Percentiles rank a stretch among this genome's conserved stretches.
Conservation (phyloP, 1,284 basidiomycete genomes). For the Cerrena zonata region DNA sequence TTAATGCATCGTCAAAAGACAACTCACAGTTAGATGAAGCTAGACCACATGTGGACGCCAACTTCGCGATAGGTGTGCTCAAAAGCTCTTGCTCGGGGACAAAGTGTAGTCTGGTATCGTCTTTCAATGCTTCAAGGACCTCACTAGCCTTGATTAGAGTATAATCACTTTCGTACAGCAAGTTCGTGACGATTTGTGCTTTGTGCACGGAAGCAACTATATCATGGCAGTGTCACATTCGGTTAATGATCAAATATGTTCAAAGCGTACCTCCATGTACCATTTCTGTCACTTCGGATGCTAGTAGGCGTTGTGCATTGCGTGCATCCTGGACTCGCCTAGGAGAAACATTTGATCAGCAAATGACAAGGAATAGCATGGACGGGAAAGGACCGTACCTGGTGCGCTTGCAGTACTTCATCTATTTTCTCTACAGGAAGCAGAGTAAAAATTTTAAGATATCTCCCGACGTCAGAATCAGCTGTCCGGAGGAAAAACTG, state of each 20-base stretch:
- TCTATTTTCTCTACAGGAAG: slow-evolving; percentile 59
- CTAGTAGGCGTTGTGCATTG: slow-evolving; percentile 73
- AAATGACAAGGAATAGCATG: slow-evolving; percentile 8
- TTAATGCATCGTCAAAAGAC: background rate
- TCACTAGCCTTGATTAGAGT: slow-evolving; percentile 40
- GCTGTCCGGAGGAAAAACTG: slow-evolving; percentile 85
- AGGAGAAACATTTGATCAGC: slow-evolving; percentile 1
- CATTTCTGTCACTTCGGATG: slow-evolving; percentile 82
- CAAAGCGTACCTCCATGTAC: slow-evolving; percentile 68
- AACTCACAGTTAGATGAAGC: slow-evolving; percentile 50
- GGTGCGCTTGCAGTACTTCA: slow-evolving; percentile 55
- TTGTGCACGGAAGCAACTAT: slow-evolving; percentile 38
- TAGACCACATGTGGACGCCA: slow-evolving; percentile 49
- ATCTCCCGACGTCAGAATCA: slow-evolving; percentile 79
- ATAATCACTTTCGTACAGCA: slow-evolving; percentile 56
- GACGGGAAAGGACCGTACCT: no score
- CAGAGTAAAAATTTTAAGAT: slow-evolving; percentile 82
- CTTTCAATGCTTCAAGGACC: slow-evolving; percentile 50
- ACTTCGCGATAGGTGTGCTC: slow-evolving; percentile 46
- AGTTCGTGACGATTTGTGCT: slow-evolving; percentile 54
- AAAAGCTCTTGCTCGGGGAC: slow-evolving; percentile 40
- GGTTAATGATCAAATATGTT: background rate
- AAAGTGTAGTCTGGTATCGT: slow-evolving; percentile 53
- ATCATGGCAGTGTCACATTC: background rate
- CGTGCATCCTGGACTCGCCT: slow-evolving; percentile 57